A percentile compares a stretch with the other conserved stretches of the same genome.
Conservation (phyloP, 768 basidiomycete species). For the Trametes cinnabarina region DNA sequence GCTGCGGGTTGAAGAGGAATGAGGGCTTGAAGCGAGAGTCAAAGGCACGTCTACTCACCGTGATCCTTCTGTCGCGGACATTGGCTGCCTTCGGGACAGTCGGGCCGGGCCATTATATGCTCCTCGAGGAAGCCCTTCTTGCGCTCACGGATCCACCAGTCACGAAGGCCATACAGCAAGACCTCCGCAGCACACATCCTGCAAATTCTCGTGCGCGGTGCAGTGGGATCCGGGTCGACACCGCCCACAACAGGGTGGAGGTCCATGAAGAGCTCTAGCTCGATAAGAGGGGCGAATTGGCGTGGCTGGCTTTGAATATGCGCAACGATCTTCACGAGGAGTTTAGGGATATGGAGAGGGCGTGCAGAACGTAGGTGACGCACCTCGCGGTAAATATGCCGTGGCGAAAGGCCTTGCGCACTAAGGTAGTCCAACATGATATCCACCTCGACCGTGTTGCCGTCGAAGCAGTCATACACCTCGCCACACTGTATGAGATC, state of each 20-base stretch:
- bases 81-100: slow-evolving; percentile 61
- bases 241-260: slow-evolving; percentile 58
- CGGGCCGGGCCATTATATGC: slow-evolving; percentile 53
- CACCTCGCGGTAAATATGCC: slow-evolving; percentile 77
- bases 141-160: slow-evolving; percentile 83
- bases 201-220: slow-evolving; percentile 63
- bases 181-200: slow-evolving; percentile 74
- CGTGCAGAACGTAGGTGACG: slow-evolving; percentile 17
- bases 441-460: slow-evolving; percentile 78
- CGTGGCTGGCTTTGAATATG: slow-evolving; percentile 59
- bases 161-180: slow-evolving; percentile 69
- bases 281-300: slow-evolving; percentile 64
- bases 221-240: slow-evolving; percentile 52
- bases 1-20: slow-evolving; percentile 34
- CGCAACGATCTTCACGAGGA: slow-evolving; percentile 53
- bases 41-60: slow-evolving; percentile 41
- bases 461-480: slow-evolving; percentile 77
- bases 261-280: slow-evolving; percentile 68
- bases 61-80: slow-evolving; percentile 67
- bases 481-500: slow-evolving; percentile 77
- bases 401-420: slow-evolving; percentile 57
- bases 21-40: not conserved
- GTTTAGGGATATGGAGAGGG: not conserved
- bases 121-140: slow-evolving; percentile 64
- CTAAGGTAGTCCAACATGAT: slow-evolving; percentile 80